Percentiles rank a stretch among this genome's conserved stretches.
These are phyloP conservation scores for Plasmodium billcollinsi DNA, from an alignment of 169 alveolate genomes.

Conservation along the genomic window DNA sequence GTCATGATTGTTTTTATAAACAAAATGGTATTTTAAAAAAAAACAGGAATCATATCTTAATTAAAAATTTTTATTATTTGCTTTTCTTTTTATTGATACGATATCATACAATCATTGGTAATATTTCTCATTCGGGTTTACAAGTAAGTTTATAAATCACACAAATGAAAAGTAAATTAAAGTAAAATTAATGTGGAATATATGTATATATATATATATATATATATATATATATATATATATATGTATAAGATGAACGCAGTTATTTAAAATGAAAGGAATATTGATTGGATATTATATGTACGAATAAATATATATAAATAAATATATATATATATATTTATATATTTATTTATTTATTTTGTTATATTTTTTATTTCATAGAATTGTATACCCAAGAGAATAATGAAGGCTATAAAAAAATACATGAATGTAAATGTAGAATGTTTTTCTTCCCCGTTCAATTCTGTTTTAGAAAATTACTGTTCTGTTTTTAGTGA, in stretches of 20 bases:
- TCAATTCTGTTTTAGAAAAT: slow-evolving; percentile 35
- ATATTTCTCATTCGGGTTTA: slow-evolving; percentile 44
- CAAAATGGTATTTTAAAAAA: slow-evolving; percentile 61
- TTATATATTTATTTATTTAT: slow-evolving; percentile 1
- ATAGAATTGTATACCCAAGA: slow-evolving; percentile 60
- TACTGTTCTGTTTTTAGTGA: slow-evolving; percentile 71
- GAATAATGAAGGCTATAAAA: slow-evolving; percentile 30
- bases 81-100: slow-evolving; percentile 32
- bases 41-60: slow-evolving; percentile 38
- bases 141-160: slow-evolving; percentile 19
- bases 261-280: too few species aligned
- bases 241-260: neutral
- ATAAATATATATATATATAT: slow-evolving; percentile 2
- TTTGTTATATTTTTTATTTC: neutral
- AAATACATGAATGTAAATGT: slow-evolving; percentile 20
- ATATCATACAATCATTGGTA: slow-evolving; percentile 62
- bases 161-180: neutral
- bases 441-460: slow-evolving; percentile 78
- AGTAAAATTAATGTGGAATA: neutral
- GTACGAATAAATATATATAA: neutral
- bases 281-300: too few species aligned
- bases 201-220: too few species aligned
- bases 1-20: slow-evolving; percentile 64
- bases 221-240: neutral
- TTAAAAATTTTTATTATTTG: slow-evolving; percentile 31